Percentiles rank a stretch among this genome's conserved stretches.
Evolutionary conservation across 345 rosid species (phyloP).

Genomic region (Excoecaria cochinchinensis): DNA sequence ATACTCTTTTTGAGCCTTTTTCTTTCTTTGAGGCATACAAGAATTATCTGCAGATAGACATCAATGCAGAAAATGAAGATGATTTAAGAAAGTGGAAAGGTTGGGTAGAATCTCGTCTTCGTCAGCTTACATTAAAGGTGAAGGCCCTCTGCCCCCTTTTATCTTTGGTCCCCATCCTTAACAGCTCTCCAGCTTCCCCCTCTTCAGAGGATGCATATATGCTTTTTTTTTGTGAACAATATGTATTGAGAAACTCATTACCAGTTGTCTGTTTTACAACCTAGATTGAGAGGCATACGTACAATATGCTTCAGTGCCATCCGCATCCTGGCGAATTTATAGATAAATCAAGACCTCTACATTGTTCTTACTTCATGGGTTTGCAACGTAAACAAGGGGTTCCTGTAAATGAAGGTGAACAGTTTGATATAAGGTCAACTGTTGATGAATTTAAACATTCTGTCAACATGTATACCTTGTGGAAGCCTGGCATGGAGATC

Average conservation of each 20-base stretch:
- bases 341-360: constrained; percentile 66
- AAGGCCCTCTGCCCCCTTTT: not conserved
- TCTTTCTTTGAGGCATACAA: constrained; percentile 93
- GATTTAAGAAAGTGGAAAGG: constrained; percentile 96
- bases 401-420: constrained; percentile 70
- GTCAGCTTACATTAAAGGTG: constrained; percentile 91
- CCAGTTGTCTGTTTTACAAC: constrained; percentile 25
- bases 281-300: constrained; percentile 89
- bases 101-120: constrained; percentile 98
- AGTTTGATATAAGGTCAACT: constrained; percentile 83
- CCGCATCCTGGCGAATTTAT: constrained; percentile 86
- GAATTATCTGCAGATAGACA: constrained; percentile 84
- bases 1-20: constrained; percentile 78
- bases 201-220: not conserved
- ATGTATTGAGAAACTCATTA: not conserved
- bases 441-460: constrained; percentile 80
- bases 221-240: not conserved
- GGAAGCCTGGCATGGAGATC: constrained; percentile 91
- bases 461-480: constrained; percentile 52
- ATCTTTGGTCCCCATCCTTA: not conserved
- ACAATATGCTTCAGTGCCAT: constrained; percentile 86
- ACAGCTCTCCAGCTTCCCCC: not conserved
- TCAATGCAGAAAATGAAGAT: constrained; percentile 75
- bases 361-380: constrained; percentile 87
- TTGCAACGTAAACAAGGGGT: constrained; percentile 92